A percentile compares a stretch with the other conserved stretches of the same genome.
These are phyloP conservation scores for Melampsora americana DNA, from an alignment of 1,284 basidiomycete species.

Conservation along the genomic window DNA sequence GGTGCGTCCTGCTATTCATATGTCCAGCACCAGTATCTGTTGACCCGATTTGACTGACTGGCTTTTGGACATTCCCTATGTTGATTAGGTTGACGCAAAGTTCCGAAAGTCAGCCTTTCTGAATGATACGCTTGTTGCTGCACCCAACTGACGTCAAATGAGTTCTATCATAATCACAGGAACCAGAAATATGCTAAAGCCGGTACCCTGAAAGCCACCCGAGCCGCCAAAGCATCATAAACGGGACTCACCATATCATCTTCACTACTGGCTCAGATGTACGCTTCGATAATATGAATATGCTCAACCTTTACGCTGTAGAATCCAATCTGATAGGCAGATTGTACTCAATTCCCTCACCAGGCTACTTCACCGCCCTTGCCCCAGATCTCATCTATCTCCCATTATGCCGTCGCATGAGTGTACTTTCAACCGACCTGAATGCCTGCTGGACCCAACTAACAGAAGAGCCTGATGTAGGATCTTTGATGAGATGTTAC, in stretches of 20 bases:
- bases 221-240: slow-evolving; percentile 29
- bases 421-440: too few relatives aligned
- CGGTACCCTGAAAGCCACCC: slow-evolving; percentile 38
- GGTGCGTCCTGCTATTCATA: slow-evolving; percentile 1
- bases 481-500: too few relatives aligned
- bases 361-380: too few relatives aligned
- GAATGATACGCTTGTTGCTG: neutral
- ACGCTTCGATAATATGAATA: slow-evolving; percentile 5
- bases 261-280: slow-evolving; percentile 4
- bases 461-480: too few relatives aligned
- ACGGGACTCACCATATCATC: neutral
- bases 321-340: neutral
- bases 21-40: neutral
- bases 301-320: neutral
- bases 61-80: neutral
- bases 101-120: slow-evolving; percentile 28
- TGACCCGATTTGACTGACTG: neutral
- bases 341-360: neutral
- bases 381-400: too few relatives aligned
- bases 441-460: too few relatives aligned
- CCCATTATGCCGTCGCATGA: too few relatives aligned
- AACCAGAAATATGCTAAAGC: slow-evolving; percentile 42
- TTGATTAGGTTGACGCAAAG: slow-evolving; percentile 34
- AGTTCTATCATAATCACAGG: slow-evolving; percentile 7
- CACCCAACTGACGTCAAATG: neutral